phyloP scores from a whole-genome alignment of 2,329 filamentous ascomycete genomes.

The Periconia digitata region DNA sequence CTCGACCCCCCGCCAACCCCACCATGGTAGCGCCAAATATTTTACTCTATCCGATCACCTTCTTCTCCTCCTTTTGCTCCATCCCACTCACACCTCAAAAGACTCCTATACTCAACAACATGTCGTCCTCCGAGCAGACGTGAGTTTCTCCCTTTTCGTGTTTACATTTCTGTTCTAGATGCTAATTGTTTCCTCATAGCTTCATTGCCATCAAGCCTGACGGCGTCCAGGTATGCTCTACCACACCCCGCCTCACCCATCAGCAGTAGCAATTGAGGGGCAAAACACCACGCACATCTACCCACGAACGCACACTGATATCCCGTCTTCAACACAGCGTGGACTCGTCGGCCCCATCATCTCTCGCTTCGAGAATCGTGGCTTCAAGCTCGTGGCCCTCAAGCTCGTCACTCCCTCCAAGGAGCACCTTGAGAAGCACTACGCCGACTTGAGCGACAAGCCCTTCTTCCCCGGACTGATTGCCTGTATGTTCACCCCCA shows the following conservation, averaged over 20 bases:
- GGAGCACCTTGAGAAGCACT: slow-evolving; percentile 98
- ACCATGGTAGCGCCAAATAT: slow-evolving; percentile 27
- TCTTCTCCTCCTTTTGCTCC: slow-evolving; percentile 18
- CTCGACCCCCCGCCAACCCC: slow-evolving; percentile 26
- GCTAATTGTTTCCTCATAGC: slow-evolving; percentile 58
- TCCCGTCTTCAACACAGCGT: no score
- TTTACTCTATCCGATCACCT: slow-evolving; percentile 20
- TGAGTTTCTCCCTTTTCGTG: slow-evolving; percentile 53
- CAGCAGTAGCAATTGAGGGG: neutral
- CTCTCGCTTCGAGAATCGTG: slow-evolving; percentile 95
- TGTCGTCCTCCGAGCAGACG: slow-evolving; percentile 79
- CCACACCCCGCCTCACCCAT: neutral
- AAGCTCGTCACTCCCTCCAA: slow-evolving; percentile 89
- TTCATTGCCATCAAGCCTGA: slow-evolving; percentile 99
- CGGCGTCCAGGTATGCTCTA: slow-evolving; percentile 83
- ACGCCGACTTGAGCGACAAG: slow-evolving; percentile 88
- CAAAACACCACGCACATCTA: no score
- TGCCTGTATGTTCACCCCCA: slow-evolving; percentile 65
- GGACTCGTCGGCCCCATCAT: slow-evolving; percentile 98
- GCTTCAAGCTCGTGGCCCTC: slow-evolving; percentile 98
- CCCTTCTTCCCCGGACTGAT: slow-evolving; percentile 96
- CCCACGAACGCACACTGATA: no score
- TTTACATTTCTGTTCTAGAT: slow-evolving; percentile 20
- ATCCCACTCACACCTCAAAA: slow-evolving; percentile 37
- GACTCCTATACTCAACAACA: slow-evolving; percentile 45